Evolutionary conservation across 805 yeast genomes (phyloP).

Genomic region (Myxozyma nipponensis): DNA sequence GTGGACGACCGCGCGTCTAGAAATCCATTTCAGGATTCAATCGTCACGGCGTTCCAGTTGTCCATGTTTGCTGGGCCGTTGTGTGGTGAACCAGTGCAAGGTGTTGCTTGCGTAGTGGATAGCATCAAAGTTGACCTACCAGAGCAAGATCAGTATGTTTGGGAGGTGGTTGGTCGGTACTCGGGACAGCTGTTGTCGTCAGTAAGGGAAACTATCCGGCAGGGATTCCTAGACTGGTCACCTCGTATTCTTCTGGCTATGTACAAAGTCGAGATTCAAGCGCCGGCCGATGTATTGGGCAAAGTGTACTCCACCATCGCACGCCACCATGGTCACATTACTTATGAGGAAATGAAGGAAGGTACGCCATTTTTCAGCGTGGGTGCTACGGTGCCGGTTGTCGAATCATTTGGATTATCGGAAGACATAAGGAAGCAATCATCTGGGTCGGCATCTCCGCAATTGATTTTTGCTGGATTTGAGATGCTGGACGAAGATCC

Average conservation of each 20-base stretch:
- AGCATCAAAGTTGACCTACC: conserved; percentile 36
- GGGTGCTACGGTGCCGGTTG: conserved; percentile 81
- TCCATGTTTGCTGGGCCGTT: conserved; percentile 84
- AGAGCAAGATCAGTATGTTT: conserved; percentile 13
- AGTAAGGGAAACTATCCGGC: conserved; percentile 69
- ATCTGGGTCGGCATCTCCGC: conserved; percentile 97
- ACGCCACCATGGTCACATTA: conserved; percentile 75
- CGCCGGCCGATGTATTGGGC: conserved; percentile 90
- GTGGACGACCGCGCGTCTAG: conserved; percentile 38
- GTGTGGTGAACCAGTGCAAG: conserved; percentile 82
- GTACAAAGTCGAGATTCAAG: conserved; percentile 92
- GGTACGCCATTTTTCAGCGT: conserved; percentile 96
- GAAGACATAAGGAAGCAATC: conserved; percentile 92
- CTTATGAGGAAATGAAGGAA: conserved; percentile 93
- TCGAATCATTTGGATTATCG: conserved; percentile 93
- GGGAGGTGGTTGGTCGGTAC: conserved; percentile 42
- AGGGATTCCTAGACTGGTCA: conserved; percentile 70
- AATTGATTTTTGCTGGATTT: conserved; percentile 83
- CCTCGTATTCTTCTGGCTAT: conserved; percentile 89
- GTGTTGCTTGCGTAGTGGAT: conserved; percentile 58
- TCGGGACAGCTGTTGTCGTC: conserved; percentile 72
- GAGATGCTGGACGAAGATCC: conserved; percentile 89
- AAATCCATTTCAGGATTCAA: conserved; percentile 43
- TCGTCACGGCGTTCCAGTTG: conserved; percentile 79
- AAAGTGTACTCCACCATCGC: conserved; percentile 94